phyloP scores from a whole-genome alignment of 2,329 filamentous ascomycete species.

The Nemania bipapillata region DNA sequence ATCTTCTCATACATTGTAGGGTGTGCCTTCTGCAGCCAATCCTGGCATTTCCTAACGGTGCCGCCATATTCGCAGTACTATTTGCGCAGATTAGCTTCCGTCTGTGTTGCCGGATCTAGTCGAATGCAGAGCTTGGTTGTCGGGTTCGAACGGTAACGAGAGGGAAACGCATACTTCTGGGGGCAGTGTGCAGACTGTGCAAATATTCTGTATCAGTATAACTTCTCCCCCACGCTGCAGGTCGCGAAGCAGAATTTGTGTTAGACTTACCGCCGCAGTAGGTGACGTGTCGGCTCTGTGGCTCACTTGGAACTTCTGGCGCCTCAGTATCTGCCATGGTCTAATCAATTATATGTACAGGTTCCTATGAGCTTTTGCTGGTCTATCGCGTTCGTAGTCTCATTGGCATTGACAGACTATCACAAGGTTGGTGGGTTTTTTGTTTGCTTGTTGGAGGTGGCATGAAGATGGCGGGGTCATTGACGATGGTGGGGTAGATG shows the following conservation, averaged over 20 bases:
- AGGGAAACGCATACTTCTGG: slow-evolving; percentile 65
- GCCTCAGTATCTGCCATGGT: slow-evolving; percentile 67
- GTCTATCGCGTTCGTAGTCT: slow-evolving; percentile 19
- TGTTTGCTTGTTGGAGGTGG: slow-evolving; percentile 26
- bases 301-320: slow-evolving; percentile 58
- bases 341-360: slow-evolving; percentile 12
- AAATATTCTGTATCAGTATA: slow-evolving; percentile 23
- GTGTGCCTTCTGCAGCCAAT: slow-evolving; percentile 86
- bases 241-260: slow-evolving; percentile 18
- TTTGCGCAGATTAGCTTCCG: slow-evolving; percentile 38
- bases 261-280: slow-evolving; percentile 68
- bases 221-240: slow-evolving; percentile 18
- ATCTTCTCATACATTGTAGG: slow-evolving; percentile 78
- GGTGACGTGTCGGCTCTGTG: slow-evolving; percentile 62
- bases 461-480: slow-evolving; percentile 40
- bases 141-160: background rate
- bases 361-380: background rate
- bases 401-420: slow-evolving; percentile 21
- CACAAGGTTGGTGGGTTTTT: slow-evolving; percentile 20
- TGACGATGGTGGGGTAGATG: slow-evolving; percentile 40
- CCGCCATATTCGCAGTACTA: slow-evolving; percentile 99
- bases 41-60: slow-evolving; percentile 94
- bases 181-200: slow-evolving; percentile 70
- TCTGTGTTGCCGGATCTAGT: slow-evolving; percentile 13
- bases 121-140: background rate